Conservation (phyloP, 2,329 filamentous ascomycete species). For the Claviceps monticola region DNA sequence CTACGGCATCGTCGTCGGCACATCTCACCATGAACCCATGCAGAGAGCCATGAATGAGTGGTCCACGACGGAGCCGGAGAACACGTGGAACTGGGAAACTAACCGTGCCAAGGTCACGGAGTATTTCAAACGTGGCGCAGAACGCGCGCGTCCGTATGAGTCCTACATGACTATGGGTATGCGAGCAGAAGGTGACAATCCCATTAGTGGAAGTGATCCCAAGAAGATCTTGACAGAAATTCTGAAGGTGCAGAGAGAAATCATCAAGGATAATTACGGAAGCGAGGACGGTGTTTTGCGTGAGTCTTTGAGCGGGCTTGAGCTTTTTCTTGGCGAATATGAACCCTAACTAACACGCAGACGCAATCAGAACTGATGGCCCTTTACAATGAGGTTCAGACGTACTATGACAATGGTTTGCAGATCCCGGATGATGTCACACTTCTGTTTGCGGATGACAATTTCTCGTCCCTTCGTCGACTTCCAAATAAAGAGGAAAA, state of each 20-base stretch:
- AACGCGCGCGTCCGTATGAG: conserved; percentile 40
- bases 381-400: conserved; percentile 52
- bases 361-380: conserved; percentile 40
- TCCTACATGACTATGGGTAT: conserved; percentile 45
- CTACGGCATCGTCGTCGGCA: conserved; percentile 51
- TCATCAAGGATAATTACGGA: conserved; percentile 38
- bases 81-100: conserved; percentile 45
- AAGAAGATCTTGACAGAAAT: conserved; percentile 38
- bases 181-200: conserved; percentile 45
- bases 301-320: conserved; percentile 11
- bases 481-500: conserved; percentile 40
- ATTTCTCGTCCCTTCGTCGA: conserved; percentile 44
- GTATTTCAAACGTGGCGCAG: conserved; percentile 43
- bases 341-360: background rate
- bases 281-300: conserved; percentile 26
- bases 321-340: background rate
- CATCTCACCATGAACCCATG: conserved; percentile 54
- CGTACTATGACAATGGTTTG: conserved; percentile 47
- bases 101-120: conserved; percentile 40
- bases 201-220: conserved; percentile 35
- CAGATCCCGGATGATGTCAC: conserved; percentile 47
- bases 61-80: conserved; percentile 25
- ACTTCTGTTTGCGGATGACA: conserved; percentile 49
- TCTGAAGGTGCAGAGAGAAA: conserved; percentile 37
- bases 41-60: conserved; percentile 40